Conservation (phyloP, 2,329 filamentous ascomycete species). For the Pseudohalonectria lignicola region DNA sequence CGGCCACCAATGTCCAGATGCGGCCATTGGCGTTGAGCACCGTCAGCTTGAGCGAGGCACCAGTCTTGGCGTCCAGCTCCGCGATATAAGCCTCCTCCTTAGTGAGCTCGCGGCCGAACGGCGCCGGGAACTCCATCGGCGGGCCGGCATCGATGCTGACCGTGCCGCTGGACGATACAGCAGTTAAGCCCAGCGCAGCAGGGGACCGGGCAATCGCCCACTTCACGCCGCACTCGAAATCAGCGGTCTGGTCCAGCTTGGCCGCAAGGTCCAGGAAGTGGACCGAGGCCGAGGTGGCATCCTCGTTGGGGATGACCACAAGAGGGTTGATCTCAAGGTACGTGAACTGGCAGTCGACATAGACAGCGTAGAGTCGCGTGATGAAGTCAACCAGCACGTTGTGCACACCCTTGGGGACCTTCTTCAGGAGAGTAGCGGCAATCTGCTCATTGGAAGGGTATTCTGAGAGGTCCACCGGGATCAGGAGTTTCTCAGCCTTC, state of each 20-base stretch:
- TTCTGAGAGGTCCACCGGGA: slow-evolving; percentile 87
- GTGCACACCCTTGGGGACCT: slow-evolving; percentile 91
- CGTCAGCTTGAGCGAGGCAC: slow-evolving; percentile 96
- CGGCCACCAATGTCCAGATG: slow-evolving; percentile 96
- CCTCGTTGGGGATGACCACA: slow-evolving; percentile 90
- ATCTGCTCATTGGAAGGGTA: slow-evolving; percentile 97
- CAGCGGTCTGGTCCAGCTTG: slow-evolving; percentile 97
- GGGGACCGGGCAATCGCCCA: slow-evolving; percentile 95
- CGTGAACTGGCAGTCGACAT: slow-evolving; percentile 99
- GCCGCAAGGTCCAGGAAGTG: slow-evolving; percentile 98
- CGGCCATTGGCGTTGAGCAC: slow-evolving; percentile 86
- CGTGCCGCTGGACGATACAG: slow-evolving; percentile 57
- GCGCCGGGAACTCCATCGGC: slow-evolving; percentile 97
- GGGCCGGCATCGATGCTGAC: slow-evolving; percentile 92
- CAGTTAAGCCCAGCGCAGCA: slow-evolving; percentile 73
- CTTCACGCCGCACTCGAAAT: slow-evolving; percentile 98
- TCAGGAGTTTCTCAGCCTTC: slow-evolving; percentile 97
- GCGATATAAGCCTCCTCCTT: slow-evolving; percentile 99
- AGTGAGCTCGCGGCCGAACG: slow-evolving; percentile 94
- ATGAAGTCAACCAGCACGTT: slow-evolving; percentile 99
- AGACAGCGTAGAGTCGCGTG: slow-evolving; percentile 93
- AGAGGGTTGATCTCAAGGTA: slow-evolving; percentile 99
- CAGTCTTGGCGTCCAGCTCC: slow-evolving; percentile 97
- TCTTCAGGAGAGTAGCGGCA: slow-evolving; percentile 71
- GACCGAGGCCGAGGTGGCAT: slow-evolving; percentile 84